These are phyloP conservation scores for Colletotrichum graminicola DNA, from an alignment of 2,329 filamentous ascomycete genomes.

Conservation along the genomic window DNA sequence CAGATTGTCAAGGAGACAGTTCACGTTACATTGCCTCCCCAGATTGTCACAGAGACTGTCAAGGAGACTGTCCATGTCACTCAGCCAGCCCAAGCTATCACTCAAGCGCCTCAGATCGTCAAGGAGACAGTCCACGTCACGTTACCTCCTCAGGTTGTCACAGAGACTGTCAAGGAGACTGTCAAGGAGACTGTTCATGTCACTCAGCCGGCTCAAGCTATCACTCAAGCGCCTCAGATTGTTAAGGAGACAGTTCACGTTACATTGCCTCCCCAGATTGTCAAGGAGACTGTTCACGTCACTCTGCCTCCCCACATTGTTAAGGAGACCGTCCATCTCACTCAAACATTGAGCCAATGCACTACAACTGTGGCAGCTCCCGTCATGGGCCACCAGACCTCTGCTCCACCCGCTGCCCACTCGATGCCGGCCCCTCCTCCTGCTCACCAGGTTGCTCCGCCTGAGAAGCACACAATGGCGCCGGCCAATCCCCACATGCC, in stretches of 20 bases:
- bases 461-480: constrained; percentile 3
- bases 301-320: constrained; percentile 22
- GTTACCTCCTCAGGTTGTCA: constrained; percentile 6
- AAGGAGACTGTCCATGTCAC: no score
- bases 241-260: constrained; percentile 17
- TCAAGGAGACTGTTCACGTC: constrained; percentile 21
- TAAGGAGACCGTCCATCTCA: constrained; percentile 16
- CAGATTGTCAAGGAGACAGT: constrained; percentile 5
- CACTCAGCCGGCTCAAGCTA: not conserved
- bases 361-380: constrained; percentile 9
- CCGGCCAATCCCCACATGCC: not conserved
- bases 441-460: not conserved
- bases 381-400: constrained; percentile 1
- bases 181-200: constrained; percentile 31
- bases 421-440: not conserved
- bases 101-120: constrained; percentile 10
- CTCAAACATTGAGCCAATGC: constrained; percentile 30
- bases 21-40: constrained; percentile 7
- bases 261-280: constrained; percentile 17
- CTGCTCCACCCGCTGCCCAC: constrained; percentile 20
- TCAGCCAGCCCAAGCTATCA: not conserved
- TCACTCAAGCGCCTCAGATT: constrained; percentile 5
- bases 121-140: constrained; percentile 25
- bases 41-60: no score
- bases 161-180: not conserved